Conservation (phyloP, 2,329 filamentous ascomycete species). For the Monilinia vaccinii-corymbosi region DNA sequence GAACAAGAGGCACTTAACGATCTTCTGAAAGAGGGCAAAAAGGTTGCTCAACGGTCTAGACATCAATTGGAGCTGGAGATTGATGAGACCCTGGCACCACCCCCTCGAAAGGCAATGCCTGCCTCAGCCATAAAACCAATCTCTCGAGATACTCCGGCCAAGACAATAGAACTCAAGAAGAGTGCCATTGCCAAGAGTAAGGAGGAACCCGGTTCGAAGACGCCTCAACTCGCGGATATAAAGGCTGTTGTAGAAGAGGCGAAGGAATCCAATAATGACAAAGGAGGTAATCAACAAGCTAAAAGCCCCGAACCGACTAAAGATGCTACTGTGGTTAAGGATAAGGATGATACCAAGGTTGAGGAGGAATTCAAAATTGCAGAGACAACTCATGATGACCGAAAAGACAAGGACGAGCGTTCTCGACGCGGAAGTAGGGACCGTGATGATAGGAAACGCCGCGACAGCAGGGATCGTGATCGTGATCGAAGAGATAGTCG, state of each 20-base stretch:
- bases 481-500: constrained; percentile 20
- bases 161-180: constrained; percentile 25
- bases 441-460: constrained; percentile 12
- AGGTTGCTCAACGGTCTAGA: constrained; percentile 24
- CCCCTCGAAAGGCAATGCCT: constrained; percentile 28
- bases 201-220: constrained; percentile 20
- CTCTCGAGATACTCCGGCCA: constrained; percentile 22
- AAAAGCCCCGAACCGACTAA: constrained; percentile 1
- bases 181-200: constrained; percentile 10
- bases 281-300: constrained; percentile 9
- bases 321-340: background rate
- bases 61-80: constrained; percentile 29
- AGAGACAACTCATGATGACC: background rate
- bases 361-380: background rate
- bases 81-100: constrained; percentile 28
- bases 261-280: constrained; percentile 11
- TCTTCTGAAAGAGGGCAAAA: constrained; percentile 29
- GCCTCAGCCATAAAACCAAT: constrained; percentile 30
- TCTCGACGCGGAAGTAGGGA: constrained; percentile 8
- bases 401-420: constrained; percentile 12
- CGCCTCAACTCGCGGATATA: constrained; percentile 9
- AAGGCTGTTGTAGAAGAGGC: constrained; percentile 10
- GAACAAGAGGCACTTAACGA: constrained; percentile 30
- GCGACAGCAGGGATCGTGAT: constrained; percentile 13
- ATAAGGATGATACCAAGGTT: background rate